Base-by-base conservation (phyloP, 2,329 filamentous ascomycete genomes). In the Aspergillus ruber region DNA sequence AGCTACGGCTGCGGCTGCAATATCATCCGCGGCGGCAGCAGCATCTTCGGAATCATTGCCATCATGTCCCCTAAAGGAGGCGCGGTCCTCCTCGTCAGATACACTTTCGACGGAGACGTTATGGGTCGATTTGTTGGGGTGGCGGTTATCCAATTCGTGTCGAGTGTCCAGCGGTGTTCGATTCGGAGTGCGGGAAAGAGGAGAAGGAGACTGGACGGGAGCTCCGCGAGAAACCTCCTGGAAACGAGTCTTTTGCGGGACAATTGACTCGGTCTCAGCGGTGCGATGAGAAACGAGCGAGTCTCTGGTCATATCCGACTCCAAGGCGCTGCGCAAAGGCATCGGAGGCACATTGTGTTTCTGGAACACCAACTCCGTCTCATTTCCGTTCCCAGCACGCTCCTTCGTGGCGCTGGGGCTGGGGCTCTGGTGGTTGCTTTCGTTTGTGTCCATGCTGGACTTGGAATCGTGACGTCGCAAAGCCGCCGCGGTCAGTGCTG, bases 221-320 rank as follows among this genome's bases (percentile, higher is more conserved):
- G 77, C 76, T 4, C 80, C 82, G 48, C 82, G 78, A 29, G 78
- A 65, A n/a, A 87, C 76, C 54, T 88, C 81, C 35, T 78, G 79
- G 42, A 85, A 68, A 10, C 83, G 82, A 1, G 75, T 58, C 58
- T 79, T 83, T 59, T 77, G 84, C 18, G 84, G 82, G 42, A 79
- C 77, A 13, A 87, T 85, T 44, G 83, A 75, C 54, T 88, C 88
- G 18, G 36, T 18, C 17, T 39, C 36, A 12, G 36, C 36, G 0
- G 87, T 88, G 23, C 86, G 83, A 25, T 88, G 86, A 4, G 90
- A 93, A 15, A 93, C 71, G 46, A 97, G 88, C 0, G 91, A 96
- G 13, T 86, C 86, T 57, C 91, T 80, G 0, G 91, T 97, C 47
- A 96, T 69, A 44, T 96, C 90, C 0, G 91, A 95, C 38, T 86